Conservation (phyloP, 2,329 filamentous ascomycete genomes). For the Cercospora sp. region DNA sequence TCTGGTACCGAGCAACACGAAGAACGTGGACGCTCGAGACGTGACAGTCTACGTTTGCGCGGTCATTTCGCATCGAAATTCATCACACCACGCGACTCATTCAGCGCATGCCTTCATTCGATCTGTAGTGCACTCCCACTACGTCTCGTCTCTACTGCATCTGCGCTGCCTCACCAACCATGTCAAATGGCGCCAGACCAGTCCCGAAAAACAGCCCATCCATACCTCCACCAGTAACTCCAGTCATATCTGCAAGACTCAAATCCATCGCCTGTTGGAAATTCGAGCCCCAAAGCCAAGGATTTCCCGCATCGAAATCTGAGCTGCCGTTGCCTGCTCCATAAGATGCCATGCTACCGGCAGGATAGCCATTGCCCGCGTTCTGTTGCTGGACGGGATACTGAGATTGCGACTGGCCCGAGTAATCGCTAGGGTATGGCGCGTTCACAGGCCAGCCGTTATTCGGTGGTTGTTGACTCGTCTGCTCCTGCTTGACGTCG, state of each 20-base stretch:
- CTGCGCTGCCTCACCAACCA: neutral
- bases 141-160: neutral
- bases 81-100: no score
- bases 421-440: constrained; percentile 27
- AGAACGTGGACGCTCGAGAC: neutral
- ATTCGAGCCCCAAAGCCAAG: constrained; percentile 37
- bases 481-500: constrained; percentile 17
- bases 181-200: constrained; percentile 32
- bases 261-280: constrained; percentile 42
- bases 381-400: constrained; percentile 19
- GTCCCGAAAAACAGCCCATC: constrained; percentile 38
- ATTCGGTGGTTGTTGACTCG: constrained; percentile 13
- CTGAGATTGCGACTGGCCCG: constrained; percentile 24
- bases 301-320: constrained; percentile 20
- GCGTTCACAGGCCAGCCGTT: constrained; percentile 29
- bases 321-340: neutral
- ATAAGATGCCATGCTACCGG: constrained; percentile 6
- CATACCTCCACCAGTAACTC: constrained; percentile 34
- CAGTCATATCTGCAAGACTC: constrained; percentile 37
- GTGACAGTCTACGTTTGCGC: neutral
- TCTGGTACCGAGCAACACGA: neutral
- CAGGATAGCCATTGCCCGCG: constrained; percentile 4
- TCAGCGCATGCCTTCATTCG: neutral
- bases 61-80: neutral
- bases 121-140: neutral